Evolutionary conservation across 495 filamentous ascomycete species (phyloP).

Genomic region (Neurospora discreta): DNA sequence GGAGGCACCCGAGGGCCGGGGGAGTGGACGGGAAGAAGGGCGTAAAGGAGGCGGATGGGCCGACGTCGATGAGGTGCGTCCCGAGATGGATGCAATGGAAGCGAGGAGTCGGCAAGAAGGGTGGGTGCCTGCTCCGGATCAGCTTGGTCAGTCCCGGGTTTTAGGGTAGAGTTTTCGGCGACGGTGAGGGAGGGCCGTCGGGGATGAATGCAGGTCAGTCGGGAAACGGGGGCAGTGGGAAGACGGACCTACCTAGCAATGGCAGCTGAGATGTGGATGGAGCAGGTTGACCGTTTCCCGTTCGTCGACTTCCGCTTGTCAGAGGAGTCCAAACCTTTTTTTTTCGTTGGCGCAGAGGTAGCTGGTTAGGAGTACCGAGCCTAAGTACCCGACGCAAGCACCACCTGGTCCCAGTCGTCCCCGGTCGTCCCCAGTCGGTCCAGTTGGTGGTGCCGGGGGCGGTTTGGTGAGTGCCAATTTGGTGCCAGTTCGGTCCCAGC

Average conservation of each 20-base stretch:
- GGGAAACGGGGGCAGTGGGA: neutral
- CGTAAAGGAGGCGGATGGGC: neutral
- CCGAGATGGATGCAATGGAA: neutral
- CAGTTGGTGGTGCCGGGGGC: neutral
- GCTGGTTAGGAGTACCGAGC: conserved; percentile 1
- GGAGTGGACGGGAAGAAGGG: neutral
- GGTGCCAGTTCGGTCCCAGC: neutral
- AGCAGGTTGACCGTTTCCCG: neutral
- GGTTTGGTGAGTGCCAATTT: neutral
- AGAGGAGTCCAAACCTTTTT: conserved; percentile 3
- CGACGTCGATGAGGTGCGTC: neutral
- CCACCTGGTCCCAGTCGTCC: neutral
- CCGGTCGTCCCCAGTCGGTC: neutral
- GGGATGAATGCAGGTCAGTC: neutral
- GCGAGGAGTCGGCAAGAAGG: neutral
- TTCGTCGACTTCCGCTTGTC: neutral
- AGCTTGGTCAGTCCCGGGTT: neutral
- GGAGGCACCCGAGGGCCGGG: neutral
- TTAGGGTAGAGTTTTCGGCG: neutral
- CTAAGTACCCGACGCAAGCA: conserved; percentile 3
- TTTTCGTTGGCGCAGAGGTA: neutral
- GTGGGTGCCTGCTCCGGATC: neutral
- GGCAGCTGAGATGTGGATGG: neutral
- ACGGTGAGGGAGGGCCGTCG: neutral
- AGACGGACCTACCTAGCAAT: neutral